Evolutionary conservation across 2,329 filamentous ascomycete species (phyloP).

Genomic region (Cladophialophora bantiana): DNA sequence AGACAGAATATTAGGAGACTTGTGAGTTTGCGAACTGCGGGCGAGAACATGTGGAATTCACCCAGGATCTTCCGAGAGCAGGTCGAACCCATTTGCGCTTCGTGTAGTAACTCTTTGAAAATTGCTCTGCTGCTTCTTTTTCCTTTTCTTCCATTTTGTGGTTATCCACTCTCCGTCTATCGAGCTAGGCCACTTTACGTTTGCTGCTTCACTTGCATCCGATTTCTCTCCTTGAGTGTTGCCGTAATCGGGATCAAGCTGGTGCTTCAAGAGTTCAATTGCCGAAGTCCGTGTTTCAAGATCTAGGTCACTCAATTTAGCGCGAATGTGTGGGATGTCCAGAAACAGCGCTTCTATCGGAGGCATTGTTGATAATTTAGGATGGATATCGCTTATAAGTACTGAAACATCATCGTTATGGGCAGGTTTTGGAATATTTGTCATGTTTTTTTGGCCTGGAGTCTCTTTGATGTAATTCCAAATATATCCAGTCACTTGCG

Average conservation of each 20-base stretch:
- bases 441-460: neutral
- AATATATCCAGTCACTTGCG: conserved; percentile 49
- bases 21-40: neutral
- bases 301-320: conserved; percentile 3
- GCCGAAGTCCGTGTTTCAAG: conserved; percentile 13
- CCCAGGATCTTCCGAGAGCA: conserved; percentile 19
- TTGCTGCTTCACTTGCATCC: neutral
- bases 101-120: neutral
- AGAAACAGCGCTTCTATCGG: conserved; percentile 34
- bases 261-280: neutral
- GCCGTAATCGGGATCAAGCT: neutral
- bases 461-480: neutral
- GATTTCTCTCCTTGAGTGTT: neutral
- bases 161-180: conserved; percentile 9
- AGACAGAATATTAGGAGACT: neutral
- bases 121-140: conserved; percentile 1
- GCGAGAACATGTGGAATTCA: neutral
- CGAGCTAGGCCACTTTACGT: neutral
- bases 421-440: neutral
- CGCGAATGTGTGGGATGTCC: conserved; percentile 27
- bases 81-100: conserved; percentile 22
- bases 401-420: neutral
- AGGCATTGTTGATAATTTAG: conserved; percentile 26
- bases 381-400: conserved; percentile 2
- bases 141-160: conserved; percentile 15